Conservation (phyloP, 2,329 filamentous ascomycete genomes). For the Aspergillus chevalieri region DNA sequence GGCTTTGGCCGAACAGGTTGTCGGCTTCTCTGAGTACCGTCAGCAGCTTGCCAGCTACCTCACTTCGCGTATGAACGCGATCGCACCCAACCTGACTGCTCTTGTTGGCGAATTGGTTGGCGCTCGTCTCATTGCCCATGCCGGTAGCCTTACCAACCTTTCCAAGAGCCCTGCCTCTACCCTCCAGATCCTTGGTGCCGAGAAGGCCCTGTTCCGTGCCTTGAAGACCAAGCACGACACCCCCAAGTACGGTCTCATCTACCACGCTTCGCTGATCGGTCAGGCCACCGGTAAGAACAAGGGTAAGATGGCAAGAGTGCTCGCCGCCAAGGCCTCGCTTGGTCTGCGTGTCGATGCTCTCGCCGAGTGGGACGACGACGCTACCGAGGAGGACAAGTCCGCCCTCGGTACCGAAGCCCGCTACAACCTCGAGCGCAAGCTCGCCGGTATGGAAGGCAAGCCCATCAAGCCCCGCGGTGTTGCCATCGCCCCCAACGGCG, state of each 20-base stretch:
- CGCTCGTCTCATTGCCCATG: conserved; percentile 88
- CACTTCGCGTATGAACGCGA: conserved; percentile 88
- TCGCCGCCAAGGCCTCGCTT: conserved; percentile 87
- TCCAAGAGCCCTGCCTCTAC: conserved; percentile 93
- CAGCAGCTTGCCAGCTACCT: conserved; percentile 83
- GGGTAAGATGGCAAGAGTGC: conserved; percentile 96
- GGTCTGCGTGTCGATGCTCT: conserved; percentile 90
- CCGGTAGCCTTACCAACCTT: conserved; percentile 87
- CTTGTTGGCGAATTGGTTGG: conserved; percentile 91
- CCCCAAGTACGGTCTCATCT: conserved; percentile 94
- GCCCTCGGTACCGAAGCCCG: conserved; percentile 63
- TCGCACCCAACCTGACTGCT: conserved; percentile 90
- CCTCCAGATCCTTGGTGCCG: conserved; percentile 94
- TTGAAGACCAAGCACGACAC: conserved; percentile 99
- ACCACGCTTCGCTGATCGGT: conserved; percentile 87
- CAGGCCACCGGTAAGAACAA: conserved; percentile 98
- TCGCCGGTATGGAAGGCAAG: conserved; percentile 73
- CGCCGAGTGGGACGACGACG: conserved; percentile 67
- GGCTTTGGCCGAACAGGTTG: conserved; percentile 85
- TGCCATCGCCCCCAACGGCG: conserved; percentile 67
- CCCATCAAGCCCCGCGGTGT: conserved; percentile 71
- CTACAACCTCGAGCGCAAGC: conserved; percentile 44
- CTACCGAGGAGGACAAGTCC: conserved; percentile 83
- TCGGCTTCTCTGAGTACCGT: conserved; percentile 86
- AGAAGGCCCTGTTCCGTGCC: conserved; percentile 97